Conservation (phyloP, 306 rosid genomes). For the Arachis stenosperma region DNA sequence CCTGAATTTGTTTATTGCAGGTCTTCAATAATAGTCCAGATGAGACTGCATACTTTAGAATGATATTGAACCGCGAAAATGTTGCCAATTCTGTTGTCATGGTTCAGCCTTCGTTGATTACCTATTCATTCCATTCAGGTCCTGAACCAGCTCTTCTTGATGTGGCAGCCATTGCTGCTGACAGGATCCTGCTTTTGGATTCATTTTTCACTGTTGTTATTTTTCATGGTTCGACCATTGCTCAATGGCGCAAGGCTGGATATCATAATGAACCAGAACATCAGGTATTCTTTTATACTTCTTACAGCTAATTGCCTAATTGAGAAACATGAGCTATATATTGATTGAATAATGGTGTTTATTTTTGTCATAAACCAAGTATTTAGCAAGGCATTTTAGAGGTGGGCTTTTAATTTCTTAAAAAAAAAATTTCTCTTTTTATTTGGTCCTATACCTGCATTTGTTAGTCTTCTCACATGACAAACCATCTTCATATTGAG, state of each 20-base stretch:
- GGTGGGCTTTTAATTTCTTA: too few species aligned
- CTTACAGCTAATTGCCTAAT: conserved; percentile 34
- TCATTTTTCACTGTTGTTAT: conserved; percentile 85
- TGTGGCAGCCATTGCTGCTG: conserved; percentile 94
- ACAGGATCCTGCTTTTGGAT: conserved; percentile 86
- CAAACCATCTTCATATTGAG: too few species aligned
- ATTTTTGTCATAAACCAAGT: too few species aligned
- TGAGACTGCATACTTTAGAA: conserved; percentile 95
- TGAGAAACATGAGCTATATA: neutral
- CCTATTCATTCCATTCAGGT: conserved; percentile 88
- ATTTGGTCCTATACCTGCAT: too few species aligned
- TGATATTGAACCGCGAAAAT: conserved; percentile 93
- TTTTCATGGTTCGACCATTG: conserved; percentile 97
- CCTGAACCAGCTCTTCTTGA: conserved; percentile 97
- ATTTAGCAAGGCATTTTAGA: too few species aligned
- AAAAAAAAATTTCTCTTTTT: too few species aligned
- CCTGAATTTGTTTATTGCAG: conserved; percentile 47
- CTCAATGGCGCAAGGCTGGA: conserved; percentile 98
- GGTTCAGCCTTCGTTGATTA: conserved; percentile 96
- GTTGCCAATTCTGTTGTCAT: conserved; percentile 94
- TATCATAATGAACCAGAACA: conserved; percentile 87
- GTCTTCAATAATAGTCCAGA: conserved; percentile 99
- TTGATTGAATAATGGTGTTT: too few species aligned
- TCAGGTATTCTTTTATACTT: conserved; percentile 61
- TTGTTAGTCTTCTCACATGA: too few species aligned